phyloP scores from a whole-genome alignment of 2,329 filamentous ascomycete species.

The Colletotrichum sp. region DNA sequence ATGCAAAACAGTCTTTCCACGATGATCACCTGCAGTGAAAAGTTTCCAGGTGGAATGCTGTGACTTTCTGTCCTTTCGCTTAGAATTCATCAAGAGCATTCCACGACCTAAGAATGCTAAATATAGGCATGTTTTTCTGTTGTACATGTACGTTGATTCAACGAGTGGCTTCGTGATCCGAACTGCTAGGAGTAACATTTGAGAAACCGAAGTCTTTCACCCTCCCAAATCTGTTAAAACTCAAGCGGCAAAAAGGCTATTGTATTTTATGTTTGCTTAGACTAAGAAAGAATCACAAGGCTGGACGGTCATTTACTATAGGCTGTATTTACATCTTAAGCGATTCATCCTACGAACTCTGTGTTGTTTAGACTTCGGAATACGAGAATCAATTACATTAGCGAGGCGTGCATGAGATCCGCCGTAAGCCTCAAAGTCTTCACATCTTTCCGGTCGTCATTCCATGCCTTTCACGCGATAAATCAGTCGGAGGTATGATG shows the following conservation, averaged over 20 bases:
- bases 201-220: rapidly evolving
- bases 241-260: rapidly evolving
- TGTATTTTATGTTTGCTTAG: rapidly evolving
- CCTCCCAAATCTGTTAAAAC: rapidly evolving
- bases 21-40: not conserved
- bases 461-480: not conserved
- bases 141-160: rapidly evolving
- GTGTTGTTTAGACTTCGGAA: not conserved
- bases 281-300: rapidly evolving
- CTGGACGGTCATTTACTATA: rapidly evolving
- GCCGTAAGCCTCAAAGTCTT: rapidly evolving
- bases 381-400: too few relatives aligned
- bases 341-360: rapidly evolving
- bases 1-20: rapidly evolving
- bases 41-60: too few relatives aligned
- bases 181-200: rapidly evolving
- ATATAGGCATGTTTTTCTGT: too few relatives aligned
- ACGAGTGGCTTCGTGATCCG: rapidly evolving
- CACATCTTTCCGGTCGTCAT: rapidly evolving
- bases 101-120: too few relatives aligned
- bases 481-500: not conserved
- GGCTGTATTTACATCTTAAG: rapidly evolving
- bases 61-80: too few relatives aligned
- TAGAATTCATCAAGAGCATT: too few relatives aligned
- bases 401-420: rapidly evolving